These are phyloP conservation scores for Chlorella sp. DNA, from an alignment of 139 green algal species.

Conservation along the genomic window DNA sequence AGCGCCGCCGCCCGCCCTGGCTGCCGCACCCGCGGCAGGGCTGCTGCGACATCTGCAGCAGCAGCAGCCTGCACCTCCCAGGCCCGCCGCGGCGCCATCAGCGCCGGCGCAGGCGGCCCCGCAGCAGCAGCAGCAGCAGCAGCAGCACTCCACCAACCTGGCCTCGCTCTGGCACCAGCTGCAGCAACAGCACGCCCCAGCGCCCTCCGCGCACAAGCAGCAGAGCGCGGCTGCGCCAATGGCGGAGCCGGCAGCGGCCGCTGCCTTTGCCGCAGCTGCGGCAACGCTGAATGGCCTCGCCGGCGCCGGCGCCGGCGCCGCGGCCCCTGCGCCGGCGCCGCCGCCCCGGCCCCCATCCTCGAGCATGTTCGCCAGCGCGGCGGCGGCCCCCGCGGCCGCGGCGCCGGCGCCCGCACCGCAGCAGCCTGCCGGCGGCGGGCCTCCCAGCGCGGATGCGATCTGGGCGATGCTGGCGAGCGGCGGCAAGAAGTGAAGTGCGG, in stretches of 20 bases:
- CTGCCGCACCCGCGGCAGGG: background rate
- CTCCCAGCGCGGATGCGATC: no score
- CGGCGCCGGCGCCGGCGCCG: background rate
- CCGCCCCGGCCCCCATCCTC: background rate
- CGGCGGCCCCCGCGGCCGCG: no score
- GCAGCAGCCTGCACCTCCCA: slow-evolving; percentile 14
- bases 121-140: background rate
- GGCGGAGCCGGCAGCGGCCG: background rate
- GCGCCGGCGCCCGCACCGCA: no score
- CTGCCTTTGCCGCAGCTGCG: background rate
- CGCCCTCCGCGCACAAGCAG: background rate
- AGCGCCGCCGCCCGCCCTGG: background rate
- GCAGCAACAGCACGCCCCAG: slow-evolving; percentile 36
- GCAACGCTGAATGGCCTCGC: background rate
- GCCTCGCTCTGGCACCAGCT: slow-evolving; percentile 25
- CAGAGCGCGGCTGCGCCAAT: no score
- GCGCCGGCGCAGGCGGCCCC: background rate
- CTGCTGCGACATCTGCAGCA: slow-evolving; percentile 36
- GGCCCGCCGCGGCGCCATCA: background rate
- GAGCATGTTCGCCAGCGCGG: background rate
- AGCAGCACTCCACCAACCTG: slow-evolving; percentile 9
- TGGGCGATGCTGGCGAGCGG: no score
- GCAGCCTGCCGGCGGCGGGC: no score
- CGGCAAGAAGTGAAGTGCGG: no score
- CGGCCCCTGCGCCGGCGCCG: background rate